Conservation (phyloP, 192 early-diverging fungal genomes). For the Hyaloraphidium curvatum region DNA sequence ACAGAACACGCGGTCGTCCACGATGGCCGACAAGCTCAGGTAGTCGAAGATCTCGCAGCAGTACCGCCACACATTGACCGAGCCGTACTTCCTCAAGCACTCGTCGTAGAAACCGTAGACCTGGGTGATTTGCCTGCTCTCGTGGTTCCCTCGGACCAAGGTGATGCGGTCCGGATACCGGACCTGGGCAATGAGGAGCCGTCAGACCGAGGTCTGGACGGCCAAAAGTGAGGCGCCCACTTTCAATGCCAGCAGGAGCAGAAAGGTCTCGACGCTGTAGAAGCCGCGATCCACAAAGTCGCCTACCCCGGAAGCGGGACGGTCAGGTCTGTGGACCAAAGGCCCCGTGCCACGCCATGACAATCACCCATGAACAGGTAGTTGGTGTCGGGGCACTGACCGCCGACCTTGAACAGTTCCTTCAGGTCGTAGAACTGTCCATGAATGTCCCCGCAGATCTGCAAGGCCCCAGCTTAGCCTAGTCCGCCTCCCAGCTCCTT, state of each 20-base stretch:
- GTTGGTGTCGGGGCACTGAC: slow-evolving; percentile 89
- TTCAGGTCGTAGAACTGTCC: slow-evolving; percentile 94
- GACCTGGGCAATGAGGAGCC: no score
- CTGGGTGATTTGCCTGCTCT: slow-evolving; percentile 87
- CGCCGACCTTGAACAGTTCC: slow-evolving; percentile 83
- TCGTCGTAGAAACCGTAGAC: slow-evolving; percentile 99
- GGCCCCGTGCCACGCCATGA: background rate
- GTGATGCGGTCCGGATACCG: slow-evolving; percentile 88
- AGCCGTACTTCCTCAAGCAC: slow-evolving; percentile 88
- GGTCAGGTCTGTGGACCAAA: no score
- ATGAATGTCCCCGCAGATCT: slow-evolving; percentile 90
- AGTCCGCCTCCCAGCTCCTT: background rate
- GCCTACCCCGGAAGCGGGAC: slow-evolving; percentile 15
- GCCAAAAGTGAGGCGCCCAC: slow-evolving; percentile 24
- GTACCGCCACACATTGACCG: slow-evolving; percentile 89
- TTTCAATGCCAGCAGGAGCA: slow-evolving; percentile 86
- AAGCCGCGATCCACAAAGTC: slow-evolving; percentile 94
- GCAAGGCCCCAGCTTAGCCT: background rate
- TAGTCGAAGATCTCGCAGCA: slow-evolving; percentile 98
- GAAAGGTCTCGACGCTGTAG: slow-evolving; percentile 92
- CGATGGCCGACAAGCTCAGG: slow-evolving; percentile 77
- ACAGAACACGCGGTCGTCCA: slow-evolving; percentile 87
- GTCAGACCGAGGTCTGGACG: no score
- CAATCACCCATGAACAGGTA: slow-evolving; percentile 83
- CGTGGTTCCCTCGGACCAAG: slow-evolving; percentile 84